phyloP scores from a whole-genome alignment of 1,284 basidiomycete species.

The Austroboletus niveus region DNA sequence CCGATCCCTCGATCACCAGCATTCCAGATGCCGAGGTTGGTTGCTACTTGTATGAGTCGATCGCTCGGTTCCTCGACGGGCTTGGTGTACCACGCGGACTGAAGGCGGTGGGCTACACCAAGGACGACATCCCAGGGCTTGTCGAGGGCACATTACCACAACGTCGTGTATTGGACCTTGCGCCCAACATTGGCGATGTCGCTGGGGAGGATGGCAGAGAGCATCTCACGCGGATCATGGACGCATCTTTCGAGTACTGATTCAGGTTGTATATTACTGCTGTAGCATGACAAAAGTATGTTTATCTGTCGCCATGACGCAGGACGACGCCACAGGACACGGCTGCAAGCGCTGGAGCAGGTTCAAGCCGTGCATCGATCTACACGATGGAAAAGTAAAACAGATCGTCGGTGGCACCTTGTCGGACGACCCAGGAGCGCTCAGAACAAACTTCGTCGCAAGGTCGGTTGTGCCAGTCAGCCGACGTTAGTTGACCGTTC shows the following conservation, averaged over 20 bases:
- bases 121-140: conserved; percentile 61
- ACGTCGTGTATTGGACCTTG: conserved; percentile 82
- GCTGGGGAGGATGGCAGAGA: conserved; percentile 77
- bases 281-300: conserved; percentile 2
- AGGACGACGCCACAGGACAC: conserved; percentile 13
- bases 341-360: conserved; percentile 27
- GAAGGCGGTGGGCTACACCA: conserved; percentile 80
- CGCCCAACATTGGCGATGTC: conserved; percentile 80
- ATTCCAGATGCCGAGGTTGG: conserved; percentile 86
- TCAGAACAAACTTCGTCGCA: conserved; percentile 93
- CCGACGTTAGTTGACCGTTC: conserved; percentile 5
- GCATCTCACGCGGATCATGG: conserved; percentile 75
- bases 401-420: conserved; percentile 98
- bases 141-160: conserved; percentile 90
- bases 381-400: conserved; percentile 94
- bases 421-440: conserved; percentile 58
- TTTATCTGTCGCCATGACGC: background rate
- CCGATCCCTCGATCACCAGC: conserved; percentile 67
- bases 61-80: conserved; percentile 86
- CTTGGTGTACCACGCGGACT: conserved; percentile 89
- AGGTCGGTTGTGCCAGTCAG: conserved; percentile 51
- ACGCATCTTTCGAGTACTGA: conserved; percentile 74
- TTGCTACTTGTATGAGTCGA: conserved; percentile 80
- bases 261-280: conserved; percentile 5
- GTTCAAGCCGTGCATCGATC: conserved; percentile 96